These are phyloP conservation scores for Globisporangium mamillatum DNA, from an alignment of 352 stramenopile genomes.

Conservation along the genomic window DNA sequence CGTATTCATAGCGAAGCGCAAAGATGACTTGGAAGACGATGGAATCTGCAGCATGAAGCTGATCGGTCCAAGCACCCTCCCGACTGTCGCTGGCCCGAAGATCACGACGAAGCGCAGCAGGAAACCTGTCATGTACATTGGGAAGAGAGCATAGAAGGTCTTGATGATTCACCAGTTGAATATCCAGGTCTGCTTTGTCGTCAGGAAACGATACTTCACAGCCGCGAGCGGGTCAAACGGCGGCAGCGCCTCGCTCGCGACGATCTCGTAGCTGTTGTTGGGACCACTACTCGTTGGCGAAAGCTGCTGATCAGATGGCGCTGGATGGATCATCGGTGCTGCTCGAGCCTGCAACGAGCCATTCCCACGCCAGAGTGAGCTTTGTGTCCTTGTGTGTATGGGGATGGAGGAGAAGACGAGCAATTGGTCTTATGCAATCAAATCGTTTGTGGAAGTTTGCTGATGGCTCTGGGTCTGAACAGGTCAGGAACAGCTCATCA, in stretches of 20 bases:
- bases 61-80: constrained; percentile 6
- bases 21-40: constrained; percentile 11
- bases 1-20: constrained; percentile 14
- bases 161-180: constrained; percentile 7
- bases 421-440: neutral
- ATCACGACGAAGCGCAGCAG: constrained; percentile 5
- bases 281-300: neutral
- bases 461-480: neutral
- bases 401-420: neutral
- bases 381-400: neutral
- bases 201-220: constrained; percentile 12
- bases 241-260: constrained; percentile 4
- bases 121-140: constrained; percentile 8
- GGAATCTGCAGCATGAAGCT: constrained; percentile 8
- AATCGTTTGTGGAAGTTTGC: neutral
- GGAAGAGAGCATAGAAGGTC: constrained; percentile 3
- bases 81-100: neutral
- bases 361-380: neutral
- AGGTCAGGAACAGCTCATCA: neutral
- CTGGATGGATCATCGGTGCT: neutral
- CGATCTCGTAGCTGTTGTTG: constrained; percentile 10
- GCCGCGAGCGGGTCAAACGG: neutral
- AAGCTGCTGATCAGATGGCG: neutral
- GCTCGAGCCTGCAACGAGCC: neutral
- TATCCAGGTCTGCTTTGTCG: neutral